These are phyloP conservation scores for Zostera marina DNA, from an alignment of 116 monocot genomes.

Conservation along the genomic window DNA sequence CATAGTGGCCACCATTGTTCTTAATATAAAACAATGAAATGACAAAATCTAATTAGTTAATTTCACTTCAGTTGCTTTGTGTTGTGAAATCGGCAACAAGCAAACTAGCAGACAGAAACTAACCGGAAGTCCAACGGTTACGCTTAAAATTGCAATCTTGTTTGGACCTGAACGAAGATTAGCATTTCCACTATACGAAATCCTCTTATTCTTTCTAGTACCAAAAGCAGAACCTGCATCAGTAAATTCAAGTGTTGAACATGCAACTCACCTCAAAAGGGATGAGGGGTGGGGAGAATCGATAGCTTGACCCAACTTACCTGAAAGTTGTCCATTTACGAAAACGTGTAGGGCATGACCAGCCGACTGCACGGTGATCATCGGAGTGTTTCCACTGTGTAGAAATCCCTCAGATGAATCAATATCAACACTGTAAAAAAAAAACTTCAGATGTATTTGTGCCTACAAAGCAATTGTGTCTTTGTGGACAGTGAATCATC, in stretches of 20 bases:
- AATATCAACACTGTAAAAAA: conserved; percentile 63
- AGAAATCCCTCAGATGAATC: conserved; percentile 59
- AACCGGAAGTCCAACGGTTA: conserved; percentile 86
- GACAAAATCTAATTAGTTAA: not conserved
- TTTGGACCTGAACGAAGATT: conserved; percentile 87
- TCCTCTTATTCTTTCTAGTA: conserved; percentile 52
- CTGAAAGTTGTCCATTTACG: conserved; percentile 82
- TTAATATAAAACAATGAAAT: conserved; percentile 10
- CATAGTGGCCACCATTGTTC: conserved; percentile 90
- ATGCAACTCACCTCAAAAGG: not conserved
- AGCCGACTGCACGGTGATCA: conserved; percentile 69
- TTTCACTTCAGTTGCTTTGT: not conserved
- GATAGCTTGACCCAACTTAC: conserved; percentile 15
- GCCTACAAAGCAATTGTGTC: too few species aligned
- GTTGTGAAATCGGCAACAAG: too few species aligned
- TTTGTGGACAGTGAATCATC: not conserved
- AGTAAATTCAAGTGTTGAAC: not conserved
- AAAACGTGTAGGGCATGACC: conserved; percentile 95
- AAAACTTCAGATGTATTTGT: too few species aligned
- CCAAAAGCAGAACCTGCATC: conserved; percentile 80
- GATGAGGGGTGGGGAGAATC: too few species aligned
- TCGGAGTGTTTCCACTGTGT: conserved; percentile 39
- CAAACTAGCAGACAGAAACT: conserved; percentile 10
- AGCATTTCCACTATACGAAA: conserved; percentile 38
- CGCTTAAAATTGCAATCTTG: conserved; percentile 80